These are phyloP conservation scores for Exophiala bonariae DNA, from an alignment of 2,329 filamentous ascomycete species.

Conservation along the genomic window DNA sequence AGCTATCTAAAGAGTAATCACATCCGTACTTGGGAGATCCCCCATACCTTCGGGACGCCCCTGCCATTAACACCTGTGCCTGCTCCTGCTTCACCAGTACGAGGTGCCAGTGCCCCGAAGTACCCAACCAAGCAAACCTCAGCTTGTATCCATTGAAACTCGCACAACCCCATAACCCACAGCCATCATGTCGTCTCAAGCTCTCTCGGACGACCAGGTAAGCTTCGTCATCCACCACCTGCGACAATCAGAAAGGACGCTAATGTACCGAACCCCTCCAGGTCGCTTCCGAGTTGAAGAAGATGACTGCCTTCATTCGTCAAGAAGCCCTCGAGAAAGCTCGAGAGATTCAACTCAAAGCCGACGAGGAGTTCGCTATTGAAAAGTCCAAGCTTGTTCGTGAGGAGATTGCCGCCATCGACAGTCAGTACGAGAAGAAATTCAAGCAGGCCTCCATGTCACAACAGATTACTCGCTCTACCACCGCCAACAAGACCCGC, in stretches of 20 bases:
- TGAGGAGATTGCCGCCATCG: slow-evolving; percentile 90
- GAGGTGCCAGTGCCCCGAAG: too few relatives aligned
- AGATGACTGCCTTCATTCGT: slow-evolving; percentile 99
- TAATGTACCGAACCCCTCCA: slow-evolving; percentile 39
- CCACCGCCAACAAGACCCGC: slow-evolving; percentile 92
- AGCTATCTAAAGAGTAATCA: too few relatives aligned
- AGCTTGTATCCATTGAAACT: too few relatives aligned
- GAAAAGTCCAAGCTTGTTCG: slow-evolving; percentile 98
- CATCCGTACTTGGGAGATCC: too few relatives aligned
- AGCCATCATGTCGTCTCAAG: slow-evolving; percentile 87
- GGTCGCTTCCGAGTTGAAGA: slow-evolving; percentile 97
- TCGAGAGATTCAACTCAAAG: slow-evolving; percentile 95
- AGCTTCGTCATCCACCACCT: slow-evolving; percentile 22
- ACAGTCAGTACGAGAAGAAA: slow-evolving; percentile 94
- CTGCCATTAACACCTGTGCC: too few relatives aligned
- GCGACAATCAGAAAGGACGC: neutral
- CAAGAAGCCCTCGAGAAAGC: slow-evolving; percentile 97
- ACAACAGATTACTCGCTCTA: slow-evolving; percentile 97
- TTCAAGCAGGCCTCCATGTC: slow-evolving; percentile 98
- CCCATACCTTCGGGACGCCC: too few relatives aligned
- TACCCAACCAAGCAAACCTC: too few relatives aligned
- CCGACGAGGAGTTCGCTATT: slow-evolving; percentile 97
- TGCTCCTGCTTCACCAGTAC: too few relatives aligned
- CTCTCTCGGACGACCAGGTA: slow-evolving; percentile 97
- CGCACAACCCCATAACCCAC: slow-evolving; percentile 23